These are phyloP conservation scores for Gossypium ekmanianum DNA, from an alignment of 345 rosid genomes.

Conservation along the genomic window DNA sequence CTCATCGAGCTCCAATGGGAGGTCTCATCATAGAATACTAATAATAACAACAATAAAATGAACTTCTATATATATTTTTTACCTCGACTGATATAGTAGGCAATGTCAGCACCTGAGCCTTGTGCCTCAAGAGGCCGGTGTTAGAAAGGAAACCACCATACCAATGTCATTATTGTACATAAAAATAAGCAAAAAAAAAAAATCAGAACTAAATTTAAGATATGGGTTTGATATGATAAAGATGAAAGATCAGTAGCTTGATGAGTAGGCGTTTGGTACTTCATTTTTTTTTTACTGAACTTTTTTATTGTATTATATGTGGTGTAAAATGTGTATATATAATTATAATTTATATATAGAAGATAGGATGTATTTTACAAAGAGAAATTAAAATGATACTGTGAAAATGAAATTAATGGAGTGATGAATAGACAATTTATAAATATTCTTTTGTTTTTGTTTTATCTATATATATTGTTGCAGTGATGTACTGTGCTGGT, in stretches of 20 bases:
- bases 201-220: background rate
- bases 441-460: background rate
- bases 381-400: background rate
- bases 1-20: slow-evolving; percentile 65
- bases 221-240: background rate
- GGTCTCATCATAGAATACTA: slow-evolving; percentile 48
- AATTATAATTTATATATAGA: background rate
- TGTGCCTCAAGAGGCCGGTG: slow-evolving; percentile 24
- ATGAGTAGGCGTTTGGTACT: background rate
- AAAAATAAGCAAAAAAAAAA: background rate
- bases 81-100: background rate
- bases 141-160: background rate
- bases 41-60: background rate
- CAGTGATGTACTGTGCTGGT: background rate
- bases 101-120: slow-evolving; percentile 22
- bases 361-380: background rate
- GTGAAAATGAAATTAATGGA: slow-evolving; percentile 14
- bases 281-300: background rate
- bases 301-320: background rate
- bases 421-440: slow-evolving; percentile 7
- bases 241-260: background rate
- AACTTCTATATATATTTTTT: background rate
- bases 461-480: background rate
- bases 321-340: background rate
- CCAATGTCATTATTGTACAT: background rate